Percentiles rank a stretch among this genome's conserved stretches.
These are phyloP conservation scores for Tricladium varicosporioides DNA, from an alignment of 2,329 filamentous ascomycete genomes.

Conservation along the genomic window DNA sequence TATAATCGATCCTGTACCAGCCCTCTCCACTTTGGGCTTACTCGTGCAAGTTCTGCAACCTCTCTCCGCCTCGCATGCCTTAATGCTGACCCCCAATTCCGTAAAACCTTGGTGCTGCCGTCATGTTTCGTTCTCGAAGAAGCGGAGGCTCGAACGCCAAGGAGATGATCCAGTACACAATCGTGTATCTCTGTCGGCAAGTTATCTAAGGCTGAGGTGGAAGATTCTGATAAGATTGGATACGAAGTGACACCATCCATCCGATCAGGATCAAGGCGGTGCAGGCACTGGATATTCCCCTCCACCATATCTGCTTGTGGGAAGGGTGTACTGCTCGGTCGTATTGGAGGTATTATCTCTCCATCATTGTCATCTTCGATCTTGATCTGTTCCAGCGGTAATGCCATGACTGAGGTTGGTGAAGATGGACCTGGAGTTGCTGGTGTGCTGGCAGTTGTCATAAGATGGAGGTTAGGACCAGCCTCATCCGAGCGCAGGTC, in stretches of 20 bases:
- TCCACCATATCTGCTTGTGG: constrained; percentile 31
- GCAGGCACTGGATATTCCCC: constrained; percentile 25
- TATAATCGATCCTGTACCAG: constrained; percentile 72
- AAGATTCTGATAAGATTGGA: constrained; percentile 2
- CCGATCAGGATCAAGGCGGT: constrained; percentile 17
- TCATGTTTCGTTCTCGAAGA: constrained; percentile 54
- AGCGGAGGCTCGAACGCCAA: constrained; percentile 65
- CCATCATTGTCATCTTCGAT: constrained; percentile 18
- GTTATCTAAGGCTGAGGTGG: constrained; percentile 32
- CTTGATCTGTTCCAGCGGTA: constrained; percentile 27
- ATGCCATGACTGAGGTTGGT: constrained; percentile 27
- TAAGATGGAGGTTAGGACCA: constrained; percentile 22
- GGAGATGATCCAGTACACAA: constrained; percentile 67
- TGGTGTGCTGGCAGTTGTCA: constrained; percentile 33
- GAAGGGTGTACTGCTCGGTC: constrained; percentile 35
- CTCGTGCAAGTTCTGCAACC: constrained; percentile 63
- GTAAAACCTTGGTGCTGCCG: constrained; percentile 50
- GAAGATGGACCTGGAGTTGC: constrained; percentile 34
- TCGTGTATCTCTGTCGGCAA: constrained; percentile 72
- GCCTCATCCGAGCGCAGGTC: constrained; percentile 20
- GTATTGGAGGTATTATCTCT: constrained; percentile 28
- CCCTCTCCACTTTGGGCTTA: constrained; percentile 60
- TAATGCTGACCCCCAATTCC: constrained; percentile 62
- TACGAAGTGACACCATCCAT: constrained; percentile 8
- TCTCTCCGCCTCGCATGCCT: constrained; percentile 66